These are phyloP conservation scores for Trichoderma breve DNA, from an alignment of 2,329 filamentous ascomycete species.

Conservation along the genomic window DNA sequence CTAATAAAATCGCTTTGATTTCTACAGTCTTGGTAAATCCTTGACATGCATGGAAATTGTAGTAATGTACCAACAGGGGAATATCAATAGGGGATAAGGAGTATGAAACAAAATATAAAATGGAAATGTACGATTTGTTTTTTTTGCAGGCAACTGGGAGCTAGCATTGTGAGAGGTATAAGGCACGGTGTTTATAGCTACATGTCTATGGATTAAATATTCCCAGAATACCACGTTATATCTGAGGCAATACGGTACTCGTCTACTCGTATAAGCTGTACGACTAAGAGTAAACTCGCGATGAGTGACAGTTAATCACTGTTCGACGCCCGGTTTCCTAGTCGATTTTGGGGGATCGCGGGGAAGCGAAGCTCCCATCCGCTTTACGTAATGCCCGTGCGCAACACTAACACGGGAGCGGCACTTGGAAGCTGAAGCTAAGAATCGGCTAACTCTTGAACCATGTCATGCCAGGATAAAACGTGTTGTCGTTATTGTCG, in stretches of 20 bases:
- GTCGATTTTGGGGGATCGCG: neutral
- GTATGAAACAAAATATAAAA: conserved; percentile 21
- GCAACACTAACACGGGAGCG: conserved; percentile 1
- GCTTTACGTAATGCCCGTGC: neutral
- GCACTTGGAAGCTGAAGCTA: conserved; percentile 4
- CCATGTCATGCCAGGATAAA: neutral
- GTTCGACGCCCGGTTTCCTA: neutral
- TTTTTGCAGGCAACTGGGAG: neutral
- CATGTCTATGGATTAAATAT: neutral
- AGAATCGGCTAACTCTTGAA: neutral
- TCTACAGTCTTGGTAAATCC: neutral
- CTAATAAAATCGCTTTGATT: conserved; percentile 14
- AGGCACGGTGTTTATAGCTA: neutral
- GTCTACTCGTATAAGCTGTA: neutral
- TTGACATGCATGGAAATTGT: conserved; percentile 4
- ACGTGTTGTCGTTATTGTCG: neutral
- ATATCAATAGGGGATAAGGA: conserved; percentile 2
- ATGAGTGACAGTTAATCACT: neutral
- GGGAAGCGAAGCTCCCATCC: neutral
- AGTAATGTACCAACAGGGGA: conserved; percentile 24
- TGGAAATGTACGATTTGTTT: conserved; percentile 16
- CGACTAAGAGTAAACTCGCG: neutral
- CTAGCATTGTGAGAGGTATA: neutral
- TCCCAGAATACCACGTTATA: neutral
- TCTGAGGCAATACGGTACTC: neutral